These are phyloP conservation scores for Moricandia arvensis DNA, from an alignment of 345 rosid species.

Conservation along the genomic window DNA sequence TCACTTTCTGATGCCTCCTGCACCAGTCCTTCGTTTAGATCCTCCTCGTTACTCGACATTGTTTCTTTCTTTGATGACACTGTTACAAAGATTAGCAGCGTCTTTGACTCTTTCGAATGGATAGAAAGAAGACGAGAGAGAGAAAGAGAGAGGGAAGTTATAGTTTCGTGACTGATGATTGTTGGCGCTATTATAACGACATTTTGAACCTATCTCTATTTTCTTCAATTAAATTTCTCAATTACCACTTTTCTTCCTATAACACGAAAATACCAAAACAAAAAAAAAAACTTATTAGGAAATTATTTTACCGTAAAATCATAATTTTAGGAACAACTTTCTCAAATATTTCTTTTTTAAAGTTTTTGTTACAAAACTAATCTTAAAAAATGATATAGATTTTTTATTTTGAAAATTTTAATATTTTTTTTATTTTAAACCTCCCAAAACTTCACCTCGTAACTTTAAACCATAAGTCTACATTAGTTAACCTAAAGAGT, in stretches of 20 bases:
- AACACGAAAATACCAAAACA: neutral
- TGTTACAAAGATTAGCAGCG: neutral
- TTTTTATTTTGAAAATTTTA: too few species aligned
- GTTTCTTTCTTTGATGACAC: neutral
- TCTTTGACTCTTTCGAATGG: neutral
- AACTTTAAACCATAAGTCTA: too few species aligned
- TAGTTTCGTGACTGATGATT: neutral
- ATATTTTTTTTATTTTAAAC: too few species aligned
- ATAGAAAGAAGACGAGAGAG: neutral
- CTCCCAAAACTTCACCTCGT: too few species aligned
- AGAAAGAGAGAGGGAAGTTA: neutral
- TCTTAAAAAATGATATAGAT: too few species aligned
- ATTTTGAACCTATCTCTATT: too few species aligned
- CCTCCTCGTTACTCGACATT: conserved; percentile 53
- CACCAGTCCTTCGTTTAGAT: conserved; percentile 12
- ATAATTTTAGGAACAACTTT: too few species aligned
- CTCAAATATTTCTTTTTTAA: too few species aligned
- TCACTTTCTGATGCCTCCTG: conserved; percentile 31
- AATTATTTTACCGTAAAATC: neutral
- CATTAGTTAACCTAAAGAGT: too few species aligned
- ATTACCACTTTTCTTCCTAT: neutral
- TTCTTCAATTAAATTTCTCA: neutral
- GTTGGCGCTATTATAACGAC: neutral
- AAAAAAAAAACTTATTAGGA: too few species aligned
- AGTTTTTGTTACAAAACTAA: too few species aligned